These are phyloP conservation scores for Psilocybe azurescens DNA, from an alignment of 768 basidiomycete species.

Conservation along the genomic window DNA sequence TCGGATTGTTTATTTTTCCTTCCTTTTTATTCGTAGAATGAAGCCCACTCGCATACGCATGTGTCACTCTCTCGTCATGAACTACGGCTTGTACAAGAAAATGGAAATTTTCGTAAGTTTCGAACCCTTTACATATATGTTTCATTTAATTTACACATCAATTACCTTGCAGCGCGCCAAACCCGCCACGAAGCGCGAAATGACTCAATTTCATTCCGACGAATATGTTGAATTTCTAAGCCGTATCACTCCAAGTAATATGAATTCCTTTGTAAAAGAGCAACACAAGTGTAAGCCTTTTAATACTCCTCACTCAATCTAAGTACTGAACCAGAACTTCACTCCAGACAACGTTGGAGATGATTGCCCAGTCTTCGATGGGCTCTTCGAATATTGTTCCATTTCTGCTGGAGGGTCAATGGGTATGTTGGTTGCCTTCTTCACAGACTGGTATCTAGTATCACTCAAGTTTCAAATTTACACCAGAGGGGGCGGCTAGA, in stretches of 20 bases:
- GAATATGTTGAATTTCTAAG: constrained; percentile 98
- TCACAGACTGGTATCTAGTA: background rate
- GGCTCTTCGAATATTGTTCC: constrained; percentile 97
- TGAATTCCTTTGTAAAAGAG: constrained; percentile 91
- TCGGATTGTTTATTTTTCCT: constrained; percentile 14
- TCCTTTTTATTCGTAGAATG: constrained; percentile 64
- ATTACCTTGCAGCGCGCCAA: constrained; percentile 79
- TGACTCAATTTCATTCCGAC: constrained; percentile 99
- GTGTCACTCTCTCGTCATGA: constrained; percentile 99
- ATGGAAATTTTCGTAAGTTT: constrained; percentile 98
- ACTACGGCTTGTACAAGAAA: constrained; percentile 98
- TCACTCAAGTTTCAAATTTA: constrained; percentile 9
- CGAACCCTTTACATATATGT: background rate
- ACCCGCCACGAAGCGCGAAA: constrained; percentile 98
- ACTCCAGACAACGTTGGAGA: constrained; percentile 92
- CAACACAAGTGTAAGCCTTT: constrained; percentile 86
- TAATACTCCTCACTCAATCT: background rate
- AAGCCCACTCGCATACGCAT: constrained; percentile 98
- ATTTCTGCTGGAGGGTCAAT: constrained; percentile 99
- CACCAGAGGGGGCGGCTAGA: constrained; percentile 94
- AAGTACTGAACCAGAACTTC: background rate
- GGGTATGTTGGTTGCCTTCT: constrained; percentile 61
- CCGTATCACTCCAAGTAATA: constrained; percentile 93
- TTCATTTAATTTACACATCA: constrained; percentile 1
- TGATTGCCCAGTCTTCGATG: constrained; percentile 98